A percentile compares a stretch with the other conserved stretches of the same genome.
These are phyloP conservation scores for Sechiopsis laciniata DNA, from an alignment of 306 rosid genomes.

Conservation along the genomic window DNA sequence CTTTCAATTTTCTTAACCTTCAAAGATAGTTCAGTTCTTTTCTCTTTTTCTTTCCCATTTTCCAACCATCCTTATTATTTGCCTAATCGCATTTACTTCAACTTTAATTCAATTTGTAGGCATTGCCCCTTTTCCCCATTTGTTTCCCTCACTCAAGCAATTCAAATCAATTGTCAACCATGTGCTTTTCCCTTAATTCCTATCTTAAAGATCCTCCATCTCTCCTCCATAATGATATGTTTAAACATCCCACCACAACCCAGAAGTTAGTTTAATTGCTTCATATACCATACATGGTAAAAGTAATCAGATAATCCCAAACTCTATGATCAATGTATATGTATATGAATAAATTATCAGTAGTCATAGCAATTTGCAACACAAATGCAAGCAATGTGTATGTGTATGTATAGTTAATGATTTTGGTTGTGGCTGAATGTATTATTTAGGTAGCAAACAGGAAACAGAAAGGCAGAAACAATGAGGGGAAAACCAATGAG, in stretches of 20 bases:
- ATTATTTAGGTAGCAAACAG: neutral
- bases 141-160: neutral
- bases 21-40: neutral
- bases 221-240: conserved; percentile 11
- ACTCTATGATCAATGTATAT: neutral
- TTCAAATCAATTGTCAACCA: neutral
- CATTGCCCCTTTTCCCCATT: neutral
- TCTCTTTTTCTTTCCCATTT: neutral
- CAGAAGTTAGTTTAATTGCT: neutral
- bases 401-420: neutral
- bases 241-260: neutral
- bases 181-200: neutral
- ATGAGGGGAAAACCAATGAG: conserved; percentile 22
- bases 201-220: neutral
- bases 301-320: neutral
- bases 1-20: neutral
- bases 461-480: neutral
- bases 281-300: neutral
- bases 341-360: neutral
- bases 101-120: conserved; percentile 9
- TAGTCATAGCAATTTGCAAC: neutral
- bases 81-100: conserved; percentile 19
- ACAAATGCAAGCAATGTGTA: conserved; percentile 7
- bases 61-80: neutral
- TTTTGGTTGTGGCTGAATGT: neutral